Conservation (phyloP, 2,329 filamentous ascomycete species). For the Fusarium brevicatenulatum region DNA sequence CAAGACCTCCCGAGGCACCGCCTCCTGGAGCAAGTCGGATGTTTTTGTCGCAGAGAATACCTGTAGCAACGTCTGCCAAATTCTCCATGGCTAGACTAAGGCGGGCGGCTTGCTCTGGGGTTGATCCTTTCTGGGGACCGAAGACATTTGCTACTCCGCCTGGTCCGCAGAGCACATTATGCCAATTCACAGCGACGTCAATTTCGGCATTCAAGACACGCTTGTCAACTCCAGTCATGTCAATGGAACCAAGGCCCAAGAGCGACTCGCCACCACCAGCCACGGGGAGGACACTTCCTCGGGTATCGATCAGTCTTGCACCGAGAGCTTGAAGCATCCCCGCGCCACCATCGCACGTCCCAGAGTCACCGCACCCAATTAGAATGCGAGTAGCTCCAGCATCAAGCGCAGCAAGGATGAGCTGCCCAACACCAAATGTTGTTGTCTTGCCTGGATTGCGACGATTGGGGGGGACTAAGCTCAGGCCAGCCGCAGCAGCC, state of each 20-base stretch:
- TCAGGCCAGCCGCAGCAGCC: conserved; percentile 62
- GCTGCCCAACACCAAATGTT: conserved; percentile 61
- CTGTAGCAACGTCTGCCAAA: conserved; percentile 51
- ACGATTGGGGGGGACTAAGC: conserved; percentile 56
- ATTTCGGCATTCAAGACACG: conserved; percentile 47
- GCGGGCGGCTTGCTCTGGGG: conserved; percentile 52
- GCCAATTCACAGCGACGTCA: conserved; percentile 62
- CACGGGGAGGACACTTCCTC: conserved; percentile 50
- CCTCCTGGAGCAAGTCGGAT: conserved; percentile 55
- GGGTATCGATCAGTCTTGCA: conserved; percentile 53
- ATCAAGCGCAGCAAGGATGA: conserved; percentile 58
- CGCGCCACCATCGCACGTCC: conserved; percentile 63
- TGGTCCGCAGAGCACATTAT: conserved; percentile 61
- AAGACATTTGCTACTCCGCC: conserved; percentile 61
- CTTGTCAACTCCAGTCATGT: conserved; percentile 51
- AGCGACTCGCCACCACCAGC: conserved; percentile 56
- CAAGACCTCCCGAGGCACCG: conserved; percentile 63
- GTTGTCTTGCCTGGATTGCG: conserved; percentile 61
- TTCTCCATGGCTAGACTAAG: conserved; percentile 56
- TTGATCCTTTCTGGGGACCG: conserved; percentile 63
- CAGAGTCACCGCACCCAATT: conserved; percentile 64
- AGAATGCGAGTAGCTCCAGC: conserved; percentile 58
- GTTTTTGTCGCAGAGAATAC: conserved; percentile 47
- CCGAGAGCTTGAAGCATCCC: conserved; percentile 66
- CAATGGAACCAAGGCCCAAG: conserved; percentile 50